Conservation (phyloP, 441 rosid genomes). For the Lepidium campestre region DNA sequence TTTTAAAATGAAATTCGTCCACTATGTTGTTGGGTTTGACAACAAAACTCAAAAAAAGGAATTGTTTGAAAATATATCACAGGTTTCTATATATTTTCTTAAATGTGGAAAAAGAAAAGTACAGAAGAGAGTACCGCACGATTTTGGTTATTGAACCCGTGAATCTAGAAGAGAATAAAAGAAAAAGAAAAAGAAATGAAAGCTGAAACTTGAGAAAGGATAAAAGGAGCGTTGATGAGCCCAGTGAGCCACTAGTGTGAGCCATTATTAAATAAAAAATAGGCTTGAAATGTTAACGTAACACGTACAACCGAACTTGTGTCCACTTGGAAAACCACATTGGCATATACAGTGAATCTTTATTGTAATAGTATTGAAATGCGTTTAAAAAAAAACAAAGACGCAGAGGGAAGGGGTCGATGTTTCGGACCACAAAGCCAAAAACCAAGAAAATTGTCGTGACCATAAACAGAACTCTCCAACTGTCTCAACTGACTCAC, state of each 20-base stretch:
- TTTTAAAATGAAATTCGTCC: no score
- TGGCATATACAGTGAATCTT: slow-evolving; percentile 16
- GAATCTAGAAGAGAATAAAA: slow-evolving; percentile 25
- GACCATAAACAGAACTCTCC: slow-evolving; percentile 16
- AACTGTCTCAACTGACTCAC: slow-evolving; percentile 24
- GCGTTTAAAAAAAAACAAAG: slow-evolving; percentile 13
- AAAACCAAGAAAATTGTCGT: slow-evolving; percentile 20
- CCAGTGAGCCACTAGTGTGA: slow-evolving; percentile 20
- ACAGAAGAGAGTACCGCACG: slow-evolving; percentile 28
- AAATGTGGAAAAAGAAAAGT: slow-evolving; percentile 1
- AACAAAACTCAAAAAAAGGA: no score
- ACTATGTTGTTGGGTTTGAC: no score
- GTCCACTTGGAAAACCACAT: slow-evolving; percentile 19
- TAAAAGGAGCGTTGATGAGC: slow-evolving; percentile 16
- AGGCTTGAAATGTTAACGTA: background rate
- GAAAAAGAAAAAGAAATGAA: slow-evolving; percentile 10
- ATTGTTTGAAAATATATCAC: background rate
- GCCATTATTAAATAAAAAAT: background rate
- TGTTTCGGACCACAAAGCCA: slow-evolving; percentile 27
- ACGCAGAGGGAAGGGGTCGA: slow-evolving; percentile 31
- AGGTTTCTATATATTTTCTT: background rate
- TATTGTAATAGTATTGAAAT: background rate
- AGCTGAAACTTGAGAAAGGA: slow-evolving; percentile 22
- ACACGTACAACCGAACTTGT: slow-evolving; percentile 16
- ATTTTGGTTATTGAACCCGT: slow-evolving; percentile 21